Base-by-base conservation (phyloP, 441 rosid genomes). In the Populus hybrid region DNA sequence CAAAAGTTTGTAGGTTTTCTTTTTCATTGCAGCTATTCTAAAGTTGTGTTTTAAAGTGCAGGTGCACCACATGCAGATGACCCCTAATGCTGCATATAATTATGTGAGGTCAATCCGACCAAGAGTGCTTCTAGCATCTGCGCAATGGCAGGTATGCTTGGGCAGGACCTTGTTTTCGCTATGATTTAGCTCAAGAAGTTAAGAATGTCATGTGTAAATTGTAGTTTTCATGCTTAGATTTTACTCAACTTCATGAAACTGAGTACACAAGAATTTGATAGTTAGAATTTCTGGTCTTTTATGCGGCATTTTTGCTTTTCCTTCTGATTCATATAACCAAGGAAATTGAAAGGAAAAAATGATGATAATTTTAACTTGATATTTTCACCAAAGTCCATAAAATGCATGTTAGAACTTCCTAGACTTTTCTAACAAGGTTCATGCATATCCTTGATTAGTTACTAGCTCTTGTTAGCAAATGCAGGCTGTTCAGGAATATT, bases 401-500 rank as follows among this genome's bases (percentile, higher is more conserved):
- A 53, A 53, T 53, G n/a, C 7, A 53, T 53, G n/a, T 18, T 2
- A 16, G 61, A 53, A 53, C 68, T 16, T 32, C 40, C 70, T 67
- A 24, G 23, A 67, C 9, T 67, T 67, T 67, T 32, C 70, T 24
- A 16, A 24, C 34, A 7, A 28, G 36, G 30, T 67, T 28, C 70
- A 9, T 67, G 30, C 11, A 67, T 16, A 67, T 26, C 35, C 19
- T 10, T 26, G n/a, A 67, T 26, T 32, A 36, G 35, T 21, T 76
- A 35, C 24, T 46, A 66, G 18, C 11, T 18, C 1, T 59, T 67
- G 50, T 61, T 74, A 30, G 32, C 34, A 12, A 70, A 76, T 79
- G 82, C 89, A 95, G 99, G 99, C 97, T 57, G 97, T 94, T 82
- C 88, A 87, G 79, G 91, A 92, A 69, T 95, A 85, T 82, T 91